These are phyloP conservation scores for Aspergillus floridensis DNA, from an alignment of 2,329 filamentous ascomycete genomes.

Conservation along the genomic window DNA sequence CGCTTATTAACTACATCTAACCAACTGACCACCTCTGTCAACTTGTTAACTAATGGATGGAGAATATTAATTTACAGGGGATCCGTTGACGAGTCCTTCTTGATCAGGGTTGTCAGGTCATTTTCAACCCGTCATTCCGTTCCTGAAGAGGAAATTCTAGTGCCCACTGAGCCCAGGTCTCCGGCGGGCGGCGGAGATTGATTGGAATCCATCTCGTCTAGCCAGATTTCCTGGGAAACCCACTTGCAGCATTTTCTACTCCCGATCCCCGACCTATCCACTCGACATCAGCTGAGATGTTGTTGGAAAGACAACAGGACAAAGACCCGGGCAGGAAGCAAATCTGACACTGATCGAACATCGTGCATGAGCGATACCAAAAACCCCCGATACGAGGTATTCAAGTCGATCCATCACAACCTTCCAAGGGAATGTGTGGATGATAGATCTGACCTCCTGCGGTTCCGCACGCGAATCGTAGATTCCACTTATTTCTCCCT, in stretches of 20 bases:
- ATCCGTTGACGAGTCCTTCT: not conserved
- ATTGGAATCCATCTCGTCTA: not conserved
- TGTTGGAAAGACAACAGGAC: not conserved
- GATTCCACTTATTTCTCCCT: not conserved
- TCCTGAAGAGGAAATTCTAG: not conserved
- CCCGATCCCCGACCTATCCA: not conserved
- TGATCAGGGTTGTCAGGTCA: not conserved
- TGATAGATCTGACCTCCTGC: not conserved
- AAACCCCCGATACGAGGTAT: slow-evolving; percentile 1
- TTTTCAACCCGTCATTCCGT: not conserved
- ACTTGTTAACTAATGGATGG: not conserved
- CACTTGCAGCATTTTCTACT: not conserved
- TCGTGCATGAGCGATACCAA: not conserved
- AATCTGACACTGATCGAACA: slow-evolving; percentile 4
- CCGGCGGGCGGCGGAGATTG: not conserved
- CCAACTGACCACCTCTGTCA: not conserved
- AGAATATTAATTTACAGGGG: not conserved
- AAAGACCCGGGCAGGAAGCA: not conserved
- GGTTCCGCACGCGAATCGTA: not conserved
- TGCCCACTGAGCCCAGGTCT: not conserved
- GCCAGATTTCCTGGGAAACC: not conserved
- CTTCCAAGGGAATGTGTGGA: not conserved
- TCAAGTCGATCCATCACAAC: slow-evolving; percentile 4
- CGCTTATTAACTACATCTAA: not conserved
- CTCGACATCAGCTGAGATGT: not conserved